Evolutionary conservation across 176 grass and related monocot species (phyloP), one percentile per base, ranked within the genome.

Genomic region (Cocos nucifera): DNA sequence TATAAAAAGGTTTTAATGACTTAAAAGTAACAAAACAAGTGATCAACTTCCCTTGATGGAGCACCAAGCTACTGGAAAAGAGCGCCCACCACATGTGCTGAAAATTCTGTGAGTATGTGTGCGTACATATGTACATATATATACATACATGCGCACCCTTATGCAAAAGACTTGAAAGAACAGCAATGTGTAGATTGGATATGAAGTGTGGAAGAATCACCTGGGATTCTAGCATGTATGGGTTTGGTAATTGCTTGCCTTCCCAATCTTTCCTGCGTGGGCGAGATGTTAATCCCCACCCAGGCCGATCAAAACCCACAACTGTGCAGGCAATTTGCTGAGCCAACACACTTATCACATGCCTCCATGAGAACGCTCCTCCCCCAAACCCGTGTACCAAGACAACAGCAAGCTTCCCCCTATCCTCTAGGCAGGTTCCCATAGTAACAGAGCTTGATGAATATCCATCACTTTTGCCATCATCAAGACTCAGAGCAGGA

Each of bases 371-470:
- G 76, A 97, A 97, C 30, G 85, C 84, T 17, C 92, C 92, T 22
- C 92, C 92, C 69, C 92, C 92, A 70, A 97, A 97, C 29, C 92
- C 92, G 85, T 97, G 92, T 10, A 97, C 84, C 67, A 97, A 70
- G 63, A 97, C 80, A 66, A 91, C 32, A 49, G 83, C 84, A 35
- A 79, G 74, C 75, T 74, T 88, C 35, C 75, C 69, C 4, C 74
- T 80, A 62, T 83, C 76, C 57, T 78, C 87, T 50, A 75, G 53
- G 73, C 78, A 80, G 18, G 75, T 62, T 15, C 81, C 71, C 22
- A 85, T 66, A 49, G 69, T 69, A 58, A 70, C n/a, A 17, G 54
- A 59, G 50, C 78, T 78, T 57, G 29, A 15, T 66, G 75, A 62
- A 78, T 28, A 82, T 85, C 48, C 21, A 64, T 82, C 75, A 70